Percentiles rank a stretch among this genome's conserved stretches.
These are phyloP conservation scores for Dothistroma septosporum DNA, from an alignment of 2,329 filamentous ascomycete species.

Conservation along the genomic window DNA sequence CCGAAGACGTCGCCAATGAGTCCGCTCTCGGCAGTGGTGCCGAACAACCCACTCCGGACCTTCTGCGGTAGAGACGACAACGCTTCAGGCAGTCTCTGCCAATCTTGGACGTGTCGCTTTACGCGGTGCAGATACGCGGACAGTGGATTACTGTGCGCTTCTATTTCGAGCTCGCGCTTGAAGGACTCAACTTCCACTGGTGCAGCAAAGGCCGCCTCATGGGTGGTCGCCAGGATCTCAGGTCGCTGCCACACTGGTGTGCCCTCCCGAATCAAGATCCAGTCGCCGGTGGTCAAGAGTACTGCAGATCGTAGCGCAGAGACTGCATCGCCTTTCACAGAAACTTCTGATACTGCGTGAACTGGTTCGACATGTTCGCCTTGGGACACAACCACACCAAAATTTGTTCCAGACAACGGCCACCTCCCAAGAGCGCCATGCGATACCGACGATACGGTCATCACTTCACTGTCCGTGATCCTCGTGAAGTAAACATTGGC, in stretches of 20 bases:
- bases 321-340: slow-evolving; percentile 62
- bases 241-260: slow-evolving; percentile 73
- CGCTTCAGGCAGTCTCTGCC: slow-evolving; percentile 71
- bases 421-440: slow-evolving; percentile 73
- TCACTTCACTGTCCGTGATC: slow-evolving; percentile 68
- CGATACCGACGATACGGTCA: slow-evolving; percentile 70
- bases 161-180: slow-evolving; percentile 75
- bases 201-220: slow-evolving; percentile 76
- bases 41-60: slow-evolving; percentile 53
- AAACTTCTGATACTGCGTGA: slow-evolving; percentile 75
- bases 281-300: slow-evolving; percentile 64
- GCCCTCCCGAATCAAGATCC: slow-evolving; percentile 79
- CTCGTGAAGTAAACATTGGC: slow-evolving; percentile 87
- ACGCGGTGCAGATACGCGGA: slow-evolving; percentile 85
- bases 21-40: slow-evolving; percentile 38
- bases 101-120: slow-evolving; percentile 72
- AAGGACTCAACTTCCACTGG: slow-evolving; percentile 60
- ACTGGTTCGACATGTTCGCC: slow-evolving; percentile 42
- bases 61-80: slow-evolving; percentile 65
- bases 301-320: slow-evolving; percentile 77
- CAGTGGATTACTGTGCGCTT: slow-evolving; percentile 75
- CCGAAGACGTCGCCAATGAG: slow-evolving; percentile 74
- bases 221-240: slow-evolving; percentile 75
- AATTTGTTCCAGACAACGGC: slow-evolving; percentile 50
- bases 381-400: slow-evolving; percentile 23